phyloP scores from a whole-genome alignment of 768 basidiomycete species.

The Boletus insuetus region DNA sequence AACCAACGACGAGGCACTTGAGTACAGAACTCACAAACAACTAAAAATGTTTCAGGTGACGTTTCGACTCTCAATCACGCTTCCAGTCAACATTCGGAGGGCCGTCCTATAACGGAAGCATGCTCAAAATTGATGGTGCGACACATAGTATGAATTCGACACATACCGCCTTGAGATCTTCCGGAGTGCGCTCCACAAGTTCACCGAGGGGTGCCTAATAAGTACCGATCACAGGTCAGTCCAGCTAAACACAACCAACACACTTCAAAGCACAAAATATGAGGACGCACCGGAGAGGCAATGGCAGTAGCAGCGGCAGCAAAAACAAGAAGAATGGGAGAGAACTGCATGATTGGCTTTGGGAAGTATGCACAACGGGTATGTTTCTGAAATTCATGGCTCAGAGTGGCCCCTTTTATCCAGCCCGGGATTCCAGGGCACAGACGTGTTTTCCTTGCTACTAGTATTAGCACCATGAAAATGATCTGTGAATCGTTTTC shows the following conservation, averaged over 20 bases:
- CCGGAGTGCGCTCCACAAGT: background rate
- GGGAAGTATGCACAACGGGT: background rate
- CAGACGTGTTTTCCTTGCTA: too few species aligned
- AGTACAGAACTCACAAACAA: too few species aligned
- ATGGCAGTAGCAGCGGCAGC: background rate
- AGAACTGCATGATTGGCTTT: background rate
- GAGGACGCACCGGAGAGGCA: background rate
- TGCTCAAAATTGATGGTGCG: too few species aligned
- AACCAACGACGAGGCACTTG: too few species aligned
- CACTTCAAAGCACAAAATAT: background rate
- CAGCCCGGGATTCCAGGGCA: too few species aligned
- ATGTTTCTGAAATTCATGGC: background rate
- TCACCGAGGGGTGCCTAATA: background rate
- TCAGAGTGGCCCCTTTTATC: background rate
- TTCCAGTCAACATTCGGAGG: too few species aligned
- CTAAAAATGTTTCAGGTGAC: too few species aligned
- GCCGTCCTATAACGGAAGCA: too few species aligned
- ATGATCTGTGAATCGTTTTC: too few species aligned
- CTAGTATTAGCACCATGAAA: too few species aligned
- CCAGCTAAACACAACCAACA: too few species aligned
- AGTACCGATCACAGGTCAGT: background rate
- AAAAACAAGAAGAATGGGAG: background rate
- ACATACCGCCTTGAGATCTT: background rate
- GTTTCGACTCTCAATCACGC: too few species aligned
- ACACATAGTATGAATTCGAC: background rate